Base-by-base conservation (phyloP, 306 rosid genomes). In the Sophora flavescens region DNA sequence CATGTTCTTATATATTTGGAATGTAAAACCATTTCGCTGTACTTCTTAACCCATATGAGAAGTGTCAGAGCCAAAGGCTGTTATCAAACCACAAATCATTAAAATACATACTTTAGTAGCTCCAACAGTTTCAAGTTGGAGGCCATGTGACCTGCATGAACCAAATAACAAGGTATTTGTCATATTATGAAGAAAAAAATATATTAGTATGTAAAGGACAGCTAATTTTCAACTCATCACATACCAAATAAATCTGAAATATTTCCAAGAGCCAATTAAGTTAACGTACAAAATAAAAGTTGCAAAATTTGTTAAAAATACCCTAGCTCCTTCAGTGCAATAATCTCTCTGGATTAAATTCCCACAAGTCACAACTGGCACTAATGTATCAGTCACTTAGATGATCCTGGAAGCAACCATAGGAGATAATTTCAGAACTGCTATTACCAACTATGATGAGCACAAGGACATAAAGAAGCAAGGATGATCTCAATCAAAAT, bases 21-120 rank as follows among this genome's bases (percentile, higher is more conserved):
- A 71, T 71, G 75, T 70, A 88, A 89, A 84, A 92, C 89, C 99
- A 95, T 95, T 86, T 92, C 91, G 70, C 76, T 77, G 65, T 87
- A 69, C 84, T 84, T 73, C 78, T 85, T 74, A 89, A 83, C 88
- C 95, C 91, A 86, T 87, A 85, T 72, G 87, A 92, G 85, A 76
- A 22, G 35, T 68, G 70, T 42, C 83, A 86, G 85, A 75, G 71
- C 86, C 61, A 76, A 76, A 58, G 78, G 76, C 47, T 66, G 41
- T 51, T 79, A 77, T 69, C 80, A 72, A 68, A 80, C 75, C 41
- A 64, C 69, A 80, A 79, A 68, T 78, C 76, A 77, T 45, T 47
- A 72, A 75, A 69, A 44, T 73, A 68, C 44, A 72, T 32, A 35
- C 71, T 70, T 85, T 59, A 80, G 78, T 65, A 16, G 68, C 74